A percentile compares a stretch with the other conserved stretches of the same genome.
Evolutionary conservation across 305 asterid species (phyloP).

Genomic region (Andrographis paniculata): DNA sequence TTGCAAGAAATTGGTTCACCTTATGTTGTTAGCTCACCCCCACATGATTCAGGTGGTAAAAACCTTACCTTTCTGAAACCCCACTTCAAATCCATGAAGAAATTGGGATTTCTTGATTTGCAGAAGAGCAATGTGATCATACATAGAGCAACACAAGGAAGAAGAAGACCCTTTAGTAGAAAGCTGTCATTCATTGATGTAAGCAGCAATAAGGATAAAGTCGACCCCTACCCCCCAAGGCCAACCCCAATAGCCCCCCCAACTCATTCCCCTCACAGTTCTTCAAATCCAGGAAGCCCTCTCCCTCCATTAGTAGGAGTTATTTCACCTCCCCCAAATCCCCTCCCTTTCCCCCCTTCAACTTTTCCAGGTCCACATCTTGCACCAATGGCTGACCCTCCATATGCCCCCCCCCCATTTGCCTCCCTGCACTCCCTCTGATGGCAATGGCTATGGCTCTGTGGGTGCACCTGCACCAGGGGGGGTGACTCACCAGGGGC

Average conservation of each 20-base stretch:
- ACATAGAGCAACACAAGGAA: constrained; percentile 12
- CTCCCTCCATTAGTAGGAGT: constrained; percentile 69
- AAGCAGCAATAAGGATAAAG: constrained; percentile 5
- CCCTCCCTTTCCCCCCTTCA: constrained; percentile 32
- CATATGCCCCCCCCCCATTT: constrained; percentile 43
- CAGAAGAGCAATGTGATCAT: constrained; percentile 23
- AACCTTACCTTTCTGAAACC: constrained; percentile 14
- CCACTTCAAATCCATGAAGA: constrained; percentile 32
- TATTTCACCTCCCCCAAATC: constrained; percentile 37
- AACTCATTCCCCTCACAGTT: constrained; percentile 20
- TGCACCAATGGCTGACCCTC: constrained; percentile 46
- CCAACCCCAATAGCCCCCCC: constrained; percentile 46
- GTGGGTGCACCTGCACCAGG: constrained; percentile 28
- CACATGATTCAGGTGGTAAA: constrained; percentile 19
- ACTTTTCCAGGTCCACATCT: constrained; percentile 38
- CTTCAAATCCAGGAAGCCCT: constrained; percentile 38
- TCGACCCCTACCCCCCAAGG: constrained; percentile 36
- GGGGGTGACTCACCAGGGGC: constrained; percentile 24
- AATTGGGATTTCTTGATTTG: constrained; percentile 27
- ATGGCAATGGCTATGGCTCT: constrained; percentile 17
- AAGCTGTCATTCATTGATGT: constrained; percentile 41
- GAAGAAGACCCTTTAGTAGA: constrained; percentile 32
- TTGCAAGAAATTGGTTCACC: constrained; percentile 45
- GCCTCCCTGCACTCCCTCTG: constrained; percentile 56
- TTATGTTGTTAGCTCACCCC: constrained; percentile 24